Evolutionary conservation across 2,329 filamentous ascomycete genomes (phyloP).

Genomic region (Fusarium multiceps): DNA sequence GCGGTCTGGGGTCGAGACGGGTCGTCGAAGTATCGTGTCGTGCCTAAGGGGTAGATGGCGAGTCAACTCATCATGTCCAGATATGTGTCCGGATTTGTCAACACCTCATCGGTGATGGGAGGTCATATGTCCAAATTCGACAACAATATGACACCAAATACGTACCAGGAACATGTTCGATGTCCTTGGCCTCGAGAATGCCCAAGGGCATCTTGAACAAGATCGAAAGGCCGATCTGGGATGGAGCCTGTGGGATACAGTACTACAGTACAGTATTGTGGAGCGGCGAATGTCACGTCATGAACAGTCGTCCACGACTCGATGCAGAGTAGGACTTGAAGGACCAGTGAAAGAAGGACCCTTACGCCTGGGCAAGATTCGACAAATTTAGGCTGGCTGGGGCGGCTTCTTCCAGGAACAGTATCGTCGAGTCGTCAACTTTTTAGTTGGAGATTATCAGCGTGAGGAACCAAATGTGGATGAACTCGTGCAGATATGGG

Average conservation of each 20-base stretch:
- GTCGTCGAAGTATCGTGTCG: conserved; percentile 73
- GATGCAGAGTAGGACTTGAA: neutral
- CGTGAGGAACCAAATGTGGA: conserved; percentile 13
- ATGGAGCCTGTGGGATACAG: neutral
- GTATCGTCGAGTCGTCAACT: conserved; percentile 11
- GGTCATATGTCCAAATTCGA: neutral
- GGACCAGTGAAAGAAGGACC: neutral
- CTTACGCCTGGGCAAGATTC: neutral
- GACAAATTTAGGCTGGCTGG: conserved; percentile 2
- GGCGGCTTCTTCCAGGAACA: conserved; percentile 17
- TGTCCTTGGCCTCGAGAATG: conserved; percentile 74
- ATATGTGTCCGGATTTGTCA: neutral
- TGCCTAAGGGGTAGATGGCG: conserved; percentile 57
- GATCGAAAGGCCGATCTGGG: conserved; percentile 17
- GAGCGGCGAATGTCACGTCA: conserved; percentile 23
- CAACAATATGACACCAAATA: neutral
- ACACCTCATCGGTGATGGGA: neutral
- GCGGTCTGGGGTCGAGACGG: conserved; percentile 60
- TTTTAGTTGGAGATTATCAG: conserved; percentile 7
- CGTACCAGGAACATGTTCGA: conserved; percentile 80
- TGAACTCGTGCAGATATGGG: conserved; percentile 26
- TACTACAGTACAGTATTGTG: conserved; percentile 1
- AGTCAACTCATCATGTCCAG: conserved; percentile 28
- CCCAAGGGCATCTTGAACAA: conserved; percentile 63
- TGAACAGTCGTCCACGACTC: conserved; percentile 3